Percentiles rank a stretch among this genome's conserved stretches.
These are phyloP conservation scores for Mortierella sp. DNA, from an alignment of 371 early-diverging fungal genomes.

Conservation along the genomic window DNA sequence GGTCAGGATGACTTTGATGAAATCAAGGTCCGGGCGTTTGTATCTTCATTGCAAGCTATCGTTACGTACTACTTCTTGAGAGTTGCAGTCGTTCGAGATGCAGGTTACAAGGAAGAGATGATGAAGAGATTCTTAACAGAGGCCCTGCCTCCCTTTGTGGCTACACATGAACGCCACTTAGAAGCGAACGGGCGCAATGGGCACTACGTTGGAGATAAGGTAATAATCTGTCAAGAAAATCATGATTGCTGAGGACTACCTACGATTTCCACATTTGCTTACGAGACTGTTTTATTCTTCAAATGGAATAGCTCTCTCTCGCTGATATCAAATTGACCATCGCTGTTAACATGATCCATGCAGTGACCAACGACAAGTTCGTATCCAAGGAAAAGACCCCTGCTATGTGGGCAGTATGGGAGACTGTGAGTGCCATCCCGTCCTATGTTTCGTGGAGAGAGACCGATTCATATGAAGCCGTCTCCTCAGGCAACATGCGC, in stretches of 20 bases:
- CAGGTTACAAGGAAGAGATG: slow-evolving; percentile 31
- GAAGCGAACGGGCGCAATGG: slow-evolving; percentile 32
- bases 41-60: slow-evolving; percentile 15
- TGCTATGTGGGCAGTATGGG: slow-evolving; percentile 37
- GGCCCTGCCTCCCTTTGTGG: slow-evolving; percentile 18
- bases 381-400: slow-evolving; percentile 35
- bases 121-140: slow-evolving; percentile 20
- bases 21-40: slow-evolving; percentile 35
- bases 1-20: slow-evolving; percentile 36
- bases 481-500: slow-evolving; percentile 17
- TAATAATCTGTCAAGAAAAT: background rate
- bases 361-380: slow-evolving; percentile 24
- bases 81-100: slow-evolving; percentile 22
- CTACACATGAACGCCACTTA: slow-evolving; percentile 33
- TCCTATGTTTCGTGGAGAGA: slow-evolving; percentile 30
- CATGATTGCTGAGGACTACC: background rate
- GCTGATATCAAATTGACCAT: slow-evolving; percentile 24
- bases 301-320: slow-evolving; percentile 15
- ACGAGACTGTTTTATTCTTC: background rate
- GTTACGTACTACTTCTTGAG: slow-evolving; percentile 15
- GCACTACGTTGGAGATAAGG: slow-evolving; percentile 37
- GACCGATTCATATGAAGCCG: slow-evolving; percentile 16
- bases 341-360: slow-evolving; percentile 13
- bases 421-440: slow-evolving; percentile 30
- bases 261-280: background rate